Evolutionary conservation across 805 yeast genomes (phyloP).

Genomic region (Ogataea paraovalis): DNA sequence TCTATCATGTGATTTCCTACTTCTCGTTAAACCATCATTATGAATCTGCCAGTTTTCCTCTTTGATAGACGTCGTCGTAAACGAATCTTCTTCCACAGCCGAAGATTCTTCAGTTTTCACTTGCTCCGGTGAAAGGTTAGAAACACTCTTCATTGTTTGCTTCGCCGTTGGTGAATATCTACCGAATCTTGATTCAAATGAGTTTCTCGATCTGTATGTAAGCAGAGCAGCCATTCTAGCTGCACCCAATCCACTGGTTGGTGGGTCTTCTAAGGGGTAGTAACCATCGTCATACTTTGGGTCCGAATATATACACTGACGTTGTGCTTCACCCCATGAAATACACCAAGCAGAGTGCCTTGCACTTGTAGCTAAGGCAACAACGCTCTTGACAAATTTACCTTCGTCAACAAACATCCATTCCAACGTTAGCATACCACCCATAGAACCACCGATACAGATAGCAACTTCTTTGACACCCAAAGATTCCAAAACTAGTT

Average conservation of each 20-base stretch:
- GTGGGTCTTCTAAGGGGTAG: constrained; percentile 73
- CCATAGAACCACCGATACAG: constrained; percentile 97
- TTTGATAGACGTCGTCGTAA: constrained; percentile 8
- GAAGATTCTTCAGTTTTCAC: constrained; percentile 9
- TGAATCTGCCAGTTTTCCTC: constrained; percentile 76
- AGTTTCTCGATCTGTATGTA: constrained; percentile 88
- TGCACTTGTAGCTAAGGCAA: constrained; percentile 91
- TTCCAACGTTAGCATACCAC: constrained; percentile 94
- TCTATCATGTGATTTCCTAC: constrained; percentile 27
- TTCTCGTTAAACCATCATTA: constrained; percentile 61
- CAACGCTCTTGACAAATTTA: constrained; percentile 61
- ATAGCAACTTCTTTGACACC: constrained; percentile 78
- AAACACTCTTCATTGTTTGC: constrained; percentile 22
- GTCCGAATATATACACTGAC: constrained; percentile 93
- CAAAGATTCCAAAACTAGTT: constrained; percentile 68
- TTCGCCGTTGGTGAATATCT: constrained; percentile 55
- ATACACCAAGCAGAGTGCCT: constrained; percentile 98
- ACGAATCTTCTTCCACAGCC: constrained; percentile 3
- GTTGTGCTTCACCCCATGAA: constrained; percentile 97
- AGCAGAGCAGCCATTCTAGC: constrained; percentile 96
- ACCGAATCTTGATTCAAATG: constrained; percentile 91
- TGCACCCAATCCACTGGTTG: constrained; percentile 83
- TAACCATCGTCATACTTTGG: constrained; percentile 92
- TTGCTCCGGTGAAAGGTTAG: constrained; percentile 1
- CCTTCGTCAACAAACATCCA: constrained; percentile 65